Evolutionary conservation across 2,329 filamentous ascomycete species (phyloP).

Genomic region (Botrytis galanthina): DNA sequence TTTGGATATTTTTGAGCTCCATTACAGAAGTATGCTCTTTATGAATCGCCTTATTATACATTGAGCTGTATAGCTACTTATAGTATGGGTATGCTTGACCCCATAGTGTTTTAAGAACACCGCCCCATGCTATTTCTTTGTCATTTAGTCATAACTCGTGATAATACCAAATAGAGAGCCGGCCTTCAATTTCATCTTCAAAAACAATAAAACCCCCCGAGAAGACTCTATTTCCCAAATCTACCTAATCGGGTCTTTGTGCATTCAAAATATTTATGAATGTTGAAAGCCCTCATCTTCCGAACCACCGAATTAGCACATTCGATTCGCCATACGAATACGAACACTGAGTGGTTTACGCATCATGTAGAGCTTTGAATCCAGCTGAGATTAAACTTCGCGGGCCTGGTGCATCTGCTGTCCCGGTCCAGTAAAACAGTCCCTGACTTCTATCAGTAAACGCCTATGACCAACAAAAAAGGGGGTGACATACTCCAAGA

Average conservation of each 20-base stretch:
- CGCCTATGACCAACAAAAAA: neutral
- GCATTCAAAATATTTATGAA: neutral
- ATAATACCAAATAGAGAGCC: neutral
- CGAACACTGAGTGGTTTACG: neutral
- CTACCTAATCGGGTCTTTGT: neutral
- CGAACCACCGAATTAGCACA: neutral
- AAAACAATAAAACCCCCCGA: neutral
- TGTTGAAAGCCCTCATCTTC: neutral
- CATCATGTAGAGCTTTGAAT: slow-evolving; percentile 54
- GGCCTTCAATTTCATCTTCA: neutral
- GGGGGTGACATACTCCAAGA: slow-evolving; percentile 52
- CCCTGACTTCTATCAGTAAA: slow-evolving; percentile 47
- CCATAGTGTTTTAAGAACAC: neutral
- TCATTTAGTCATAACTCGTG: slow-evolving; percentile 15
- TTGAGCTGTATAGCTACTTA: slow-evolving; percentile 3
- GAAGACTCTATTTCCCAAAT: neutral
- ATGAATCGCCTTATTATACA: slow-evolving; percentile 16
- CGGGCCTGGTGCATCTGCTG: slow-evolving; percentile 62
- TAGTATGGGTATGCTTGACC: neutral
- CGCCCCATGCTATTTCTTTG: neutral
- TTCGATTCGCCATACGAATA: neutral
- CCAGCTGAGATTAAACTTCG: slow-evolving; percentile 58
- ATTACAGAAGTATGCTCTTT: neutral
- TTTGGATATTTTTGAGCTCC: neutral
- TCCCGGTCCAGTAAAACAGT: slow-evolving; percentile 80